Percentiles rank a stretch among this genome's conserved stretches.
Conservation (phyloP, 192 early-diverging fungal species). For the Mortierella alpina region DNA sequence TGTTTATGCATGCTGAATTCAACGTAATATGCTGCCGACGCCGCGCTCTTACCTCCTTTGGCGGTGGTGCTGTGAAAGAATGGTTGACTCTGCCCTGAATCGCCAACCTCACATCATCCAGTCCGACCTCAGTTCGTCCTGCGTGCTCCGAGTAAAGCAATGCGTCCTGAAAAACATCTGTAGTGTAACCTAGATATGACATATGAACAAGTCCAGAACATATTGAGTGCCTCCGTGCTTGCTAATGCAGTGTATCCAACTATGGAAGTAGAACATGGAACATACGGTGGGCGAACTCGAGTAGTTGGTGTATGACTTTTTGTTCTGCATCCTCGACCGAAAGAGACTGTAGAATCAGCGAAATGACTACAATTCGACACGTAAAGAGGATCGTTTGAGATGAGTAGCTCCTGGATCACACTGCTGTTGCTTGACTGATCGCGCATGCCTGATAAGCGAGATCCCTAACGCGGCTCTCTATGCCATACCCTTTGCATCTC, state of each 20-base stretch:
- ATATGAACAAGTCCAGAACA: constrained; percentile 11
- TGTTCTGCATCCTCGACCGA: constrained; percentile 92
- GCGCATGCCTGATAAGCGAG: too few relatives aligned
- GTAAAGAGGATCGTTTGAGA: neutral
- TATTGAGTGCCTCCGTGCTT: neutral
- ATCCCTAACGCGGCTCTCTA: neutral
- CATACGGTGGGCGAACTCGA: constrained; percentile 93
- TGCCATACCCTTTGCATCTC: constrained; percentile 46
- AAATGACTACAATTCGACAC: constrained; percentile 69
- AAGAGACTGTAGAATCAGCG: constrained; percentile 84
- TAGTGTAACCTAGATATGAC: constrained; percentile 77
- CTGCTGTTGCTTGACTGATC: too few relatives aligned
- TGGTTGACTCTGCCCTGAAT: constrained; percentile 92
- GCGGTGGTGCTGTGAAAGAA: constrained; percentile 90
- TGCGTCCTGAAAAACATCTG: constrained; percentile 93
- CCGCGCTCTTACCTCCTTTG: constrained; percentile 78
- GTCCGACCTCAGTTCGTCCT: constrained; percentile 75
- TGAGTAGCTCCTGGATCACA: neutral
- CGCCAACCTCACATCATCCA: constrained; percentile 90
- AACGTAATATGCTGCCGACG: neutral
- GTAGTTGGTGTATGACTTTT: constrained; percentile 88
- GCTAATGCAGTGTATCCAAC: neutral
- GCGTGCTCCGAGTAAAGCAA: constrained; percentile 94
- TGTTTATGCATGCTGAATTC: neutral
- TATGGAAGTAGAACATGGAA: neutral